Percentiles rank a stretch among this genome's conserved stretches.
phyloP scores from a whole-genome alignment of 495 filamentous ascomycete species.

The Hypoxylon intermedium region DNA sequence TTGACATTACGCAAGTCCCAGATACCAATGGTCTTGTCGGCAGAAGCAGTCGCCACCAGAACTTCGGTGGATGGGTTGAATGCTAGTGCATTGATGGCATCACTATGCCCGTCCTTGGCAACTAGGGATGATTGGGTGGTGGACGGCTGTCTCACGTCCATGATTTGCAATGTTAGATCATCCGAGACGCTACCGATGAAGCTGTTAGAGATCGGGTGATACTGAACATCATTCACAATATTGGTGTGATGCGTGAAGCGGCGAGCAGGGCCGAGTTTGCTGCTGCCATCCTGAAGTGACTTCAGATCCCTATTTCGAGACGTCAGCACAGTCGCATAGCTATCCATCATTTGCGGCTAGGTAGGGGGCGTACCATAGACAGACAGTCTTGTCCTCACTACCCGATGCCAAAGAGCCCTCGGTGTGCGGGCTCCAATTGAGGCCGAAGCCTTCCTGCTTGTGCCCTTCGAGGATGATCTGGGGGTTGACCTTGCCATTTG shows the following conservation, averaged over 20 bases:
- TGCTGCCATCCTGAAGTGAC: conserved; percentile 71
- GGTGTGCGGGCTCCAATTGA: conserved; percentile 88
- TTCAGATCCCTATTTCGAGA: conserved; percentile 72
- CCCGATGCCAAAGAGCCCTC: conserved; percentile 86
- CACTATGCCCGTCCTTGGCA: conserved; percentile 73
- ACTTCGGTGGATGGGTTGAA: conserved; percentile 91
- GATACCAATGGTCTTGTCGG: conserved; percentile 90
- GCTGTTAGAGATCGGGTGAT: conserved; percentile 81
- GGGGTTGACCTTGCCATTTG: conserved; percentile 73
- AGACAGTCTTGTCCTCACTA: conserved; percentile 87
- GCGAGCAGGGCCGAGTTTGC: conserved; percentile 68
- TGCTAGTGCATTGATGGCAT: conserved; percentile 92
- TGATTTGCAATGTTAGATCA: conserved; percentile 88
- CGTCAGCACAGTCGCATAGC: conserved; percentile 17
- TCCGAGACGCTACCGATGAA: conserved; percentile 95
- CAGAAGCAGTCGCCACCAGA: conserved; percentile 88
- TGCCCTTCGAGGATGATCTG: conserved; percentile 89
- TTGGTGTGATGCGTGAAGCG: conserved; percentile 88
- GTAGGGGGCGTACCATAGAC: conserved; percentile 74
- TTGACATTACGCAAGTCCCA: conserved; percentile 94
- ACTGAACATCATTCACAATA: conserved; percentile 95
- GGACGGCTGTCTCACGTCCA: conserved; percentile 77
- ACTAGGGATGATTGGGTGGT: conserved; percentile 69
- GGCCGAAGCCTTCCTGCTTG: conserved; percentile 88
- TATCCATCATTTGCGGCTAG: not conserved